phyloP scores from a whole-genome alignment of 2,329 filamentous ascomycete genomes.

The Fusarium newnesense region DNA sequence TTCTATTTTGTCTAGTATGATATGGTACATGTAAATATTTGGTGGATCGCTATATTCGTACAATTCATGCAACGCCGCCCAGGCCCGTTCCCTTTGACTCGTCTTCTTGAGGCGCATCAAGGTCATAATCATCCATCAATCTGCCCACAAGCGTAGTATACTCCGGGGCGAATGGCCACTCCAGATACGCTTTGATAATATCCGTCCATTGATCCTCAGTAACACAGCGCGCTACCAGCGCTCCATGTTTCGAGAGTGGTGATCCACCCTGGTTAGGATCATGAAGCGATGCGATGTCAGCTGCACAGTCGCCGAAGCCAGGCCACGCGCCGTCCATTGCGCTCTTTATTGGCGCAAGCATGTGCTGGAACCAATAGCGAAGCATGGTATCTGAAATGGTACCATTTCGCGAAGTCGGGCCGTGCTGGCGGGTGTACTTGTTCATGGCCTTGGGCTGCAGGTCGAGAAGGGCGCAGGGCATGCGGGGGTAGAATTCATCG shows the following conservation, averaged over 20 bases:
- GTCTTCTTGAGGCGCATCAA: slow-evolving; percentile 36
- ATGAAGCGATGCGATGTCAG: slow-evolving; percentile 58
- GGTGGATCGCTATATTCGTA: neutral
- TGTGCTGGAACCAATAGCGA: slow-evolving; percentile 55
- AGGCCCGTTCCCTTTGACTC: slow-evolving; percentile 36
- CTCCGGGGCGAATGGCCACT: slow-evolving; percentile 71
- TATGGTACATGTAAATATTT: slow-evolving; percentile 11
- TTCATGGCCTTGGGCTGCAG: slow-evolving; percentile 69
- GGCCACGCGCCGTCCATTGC: slow-evolving; percentile 66
- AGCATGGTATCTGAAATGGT: slow-evolving; percentile 64
- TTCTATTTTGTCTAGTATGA: neutral
- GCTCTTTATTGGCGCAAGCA: slow-evolving; percentile 56
- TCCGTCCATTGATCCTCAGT: slow-evolving; percentile 66
- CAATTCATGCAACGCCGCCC: neutral
- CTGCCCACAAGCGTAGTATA: slow-evolving; percentile 61
- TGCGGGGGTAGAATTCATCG: slow-evolving; percentile 75
- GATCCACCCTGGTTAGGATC: slow-evolving; percentile 61
- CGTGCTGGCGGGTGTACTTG: slow-evolving; percentile 59
- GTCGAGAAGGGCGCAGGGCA: slow-evolving; percentile 70
- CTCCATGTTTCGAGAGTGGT: slow-evolving; percentile 50
- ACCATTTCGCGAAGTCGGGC: slow-evolving; percentile 55
- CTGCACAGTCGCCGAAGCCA: slow-evolving; percentile 66
- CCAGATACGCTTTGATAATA: slow-evolving; percentile 68
- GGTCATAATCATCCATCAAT: slow-evolving; percentile 45
- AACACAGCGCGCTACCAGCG: slow-evolving; percentile 60